Conservation (phyloP, 345 rosid genomes). For the Arabidopsis arenosa region DNA sequence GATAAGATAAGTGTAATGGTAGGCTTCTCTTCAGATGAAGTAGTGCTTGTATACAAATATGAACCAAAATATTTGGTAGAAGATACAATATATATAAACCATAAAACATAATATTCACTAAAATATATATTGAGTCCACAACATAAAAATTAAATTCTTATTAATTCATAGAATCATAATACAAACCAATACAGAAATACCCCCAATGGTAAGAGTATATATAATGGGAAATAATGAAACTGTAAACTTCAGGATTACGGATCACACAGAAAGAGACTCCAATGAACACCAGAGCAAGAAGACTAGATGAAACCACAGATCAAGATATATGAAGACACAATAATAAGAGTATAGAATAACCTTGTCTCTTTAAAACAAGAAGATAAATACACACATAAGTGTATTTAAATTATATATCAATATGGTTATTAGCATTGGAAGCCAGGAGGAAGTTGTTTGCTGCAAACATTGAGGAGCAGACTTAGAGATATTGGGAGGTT, state of each 20-base stretch:
- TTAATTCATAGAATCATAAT: slow-evolving; percentile 37
- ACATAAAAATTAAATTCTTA: slow-evolving; percentile 25
- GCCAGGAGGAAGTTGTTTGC: slow-evolving; percentile 50
- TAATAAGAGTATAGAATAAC: slow-evolving; percentile 31
- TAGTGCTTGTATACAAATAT: neutral
- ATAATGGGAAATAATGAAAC: slow-evolving; percentile 24
- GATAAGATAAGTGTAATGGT: neutral
- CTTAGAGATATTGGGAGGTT: slow-evolving; percentile 56
- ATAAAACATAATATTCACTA: neutral
- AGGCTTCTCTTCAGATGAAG: neutral
- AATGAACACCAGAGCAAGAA: slow-evolving; percentile 19
- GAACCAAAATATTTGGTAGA: neutral
- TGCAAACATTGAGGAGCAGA: slow-evolving; percentile 60
- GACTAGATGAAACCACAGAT: slow-evolving; percentile 15
- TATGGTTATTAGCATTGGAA: slow-evolving; percentile 49
- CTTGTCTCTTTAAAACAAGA: slow-evolving; percentile 38
- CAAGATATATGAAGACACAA: slow-evolving; percentile 23
- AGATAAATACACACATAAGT: slow-evolving; percentile 40
- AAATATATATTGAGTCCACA: neutral
- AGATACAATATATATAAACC: neutral
- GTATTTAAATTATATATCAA: slow-evolving; percentile 30
- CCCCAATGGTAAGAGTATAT: slow-evolving; percentile 20
- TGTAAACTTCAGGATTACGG: slow-evolving; percentile 29
- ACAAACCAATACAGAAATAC: slow-evolving; percentile 42
- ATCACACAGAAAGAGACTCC: slow-evolving; percentile 28